Evolutionary conservation across 306 rosid genomes (phyloP).

Genomic region (Quercus wislizeni): DNA sequence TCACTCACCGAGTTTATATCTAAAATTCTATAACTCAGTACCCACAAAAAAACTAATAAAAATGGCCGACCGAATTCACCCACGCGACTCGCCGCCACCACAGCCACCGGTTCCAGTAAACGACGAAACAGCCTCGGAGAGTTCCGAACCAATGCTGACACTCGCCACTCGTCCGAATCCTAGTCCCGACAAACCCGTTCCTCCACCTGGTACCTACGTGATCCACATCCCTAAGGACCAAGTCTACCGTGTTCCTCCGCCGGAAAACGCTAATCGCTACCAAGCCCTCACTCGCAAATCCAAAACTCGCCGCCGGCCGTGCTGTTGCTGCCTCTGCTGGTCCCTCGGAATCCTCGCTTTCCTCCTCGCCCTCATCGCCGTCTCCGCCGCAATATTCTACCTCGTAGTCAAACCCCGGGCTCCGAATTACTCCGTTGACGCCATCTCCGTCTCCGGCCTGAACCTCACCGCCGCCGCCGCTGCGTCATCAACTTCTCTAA

Average conservation of each 20-base stretch:
- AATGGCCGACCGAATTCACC: slow-evolving; percentile 80
- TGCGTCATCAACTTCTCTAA: slow-evolving; percentile 7
- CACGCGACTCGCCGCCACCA: slow-evolving; percentile 29
- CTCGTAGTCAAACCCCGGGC: slow-evolving; percentile 54
- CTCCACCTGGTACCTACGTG: slow-evolving; percentile 60
- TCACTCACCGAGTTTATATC: not conserved
- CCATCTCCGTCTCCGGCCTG: slow-evolving; percentile 41
- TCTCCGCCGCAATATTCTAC: slow-evolving; percentile 52
- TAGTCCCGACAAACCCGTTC: slow-evolving; percentile 35
- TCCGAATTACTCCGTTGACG: slow-evolving; percentile 48
- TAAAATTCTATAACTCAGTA: not conserved
- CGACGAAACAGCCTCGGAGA: slow-evolving; percentile 5
- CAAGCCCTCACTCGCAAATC: slow-evolving; percentile 35
- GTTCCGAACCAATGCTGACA: not conserved
- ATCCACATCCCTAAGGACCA: slow-evolving; percentile 73
- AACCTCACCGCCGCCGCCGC: slow-evolving; percentile 31
- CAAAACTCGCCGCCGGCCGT: slow-evolving; percentile 16
- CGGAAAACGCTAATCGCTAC: slow-evolving; percentile 56
- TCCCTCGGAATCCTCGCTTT: slow-evolving; percentile 27
- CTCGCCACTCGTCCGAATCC: not conserved
- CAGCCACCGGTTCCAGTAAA: not conserved
- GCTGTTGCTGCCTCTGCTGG: slow-evolving; percentile 49
- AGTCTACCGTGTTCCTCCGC: slow-evolving; percentile 78
- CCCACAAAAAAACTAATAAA: not conserved
- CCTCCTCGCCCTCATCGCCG: slow-evolving; percentile 35